Conservation (phyloP, 306 rosid genomes). For the Benincasa hispida region DNA sequence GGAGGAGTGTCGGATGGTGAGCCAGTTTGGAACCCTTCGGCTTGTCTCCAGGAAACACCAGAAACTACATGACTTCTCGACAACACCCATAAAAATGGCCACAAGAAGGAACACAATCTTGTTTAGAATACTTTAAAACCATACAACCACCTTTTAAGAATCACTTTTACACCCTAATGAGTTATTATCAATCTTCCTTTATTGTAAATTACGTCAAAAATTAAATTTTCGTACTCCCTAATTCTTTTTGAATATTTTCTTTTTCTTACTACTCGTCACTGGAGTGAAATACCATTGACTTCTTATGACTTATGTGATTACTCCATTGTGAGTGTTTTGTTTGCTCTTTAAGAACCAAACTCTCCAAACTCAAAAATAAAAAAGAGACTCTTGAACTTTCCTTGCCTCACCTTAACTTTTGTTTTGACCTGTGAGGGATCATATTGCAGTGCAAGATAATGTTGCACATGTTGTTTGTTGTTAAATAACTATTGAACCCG, state of each 20-base stretch:
- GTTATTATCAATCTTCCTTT: neutral
- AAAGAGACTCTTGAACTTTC: neutral
- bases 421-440: neutral
- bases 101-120: too few relatives aligned
- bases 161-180: neutral
- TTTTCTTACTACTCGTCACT: neutral
- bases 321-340: neutral
- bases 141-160: neutral
- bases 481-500: too few relatives aligned
- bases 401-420: neutral
- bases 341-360: neutral
- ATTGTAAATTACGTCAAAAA: neutral
- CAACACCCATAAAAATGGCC: too few relatives aligned
- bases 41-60: too few relatives aligned
- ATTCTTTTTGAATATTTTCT: neutral
- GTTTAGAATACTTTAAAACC: too few relatives aligned
- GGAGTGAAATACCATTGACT: neutral
- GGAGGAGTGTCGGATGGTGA: too few relatives aligned
- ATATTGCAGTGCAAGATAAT: neutral
- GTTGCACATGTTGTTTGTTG: neutral
- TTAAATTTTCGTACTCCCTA: neutral
- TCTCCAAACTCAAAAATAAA: neutral
- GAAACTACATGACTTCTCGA: too few relatives aligned
- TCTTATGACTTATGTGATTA: neutral
- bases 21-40: too few relatives aligned